Base-by-base conservation (phyloP, 768 basidiomycete species). In the Amanita phalloides region DNA sequence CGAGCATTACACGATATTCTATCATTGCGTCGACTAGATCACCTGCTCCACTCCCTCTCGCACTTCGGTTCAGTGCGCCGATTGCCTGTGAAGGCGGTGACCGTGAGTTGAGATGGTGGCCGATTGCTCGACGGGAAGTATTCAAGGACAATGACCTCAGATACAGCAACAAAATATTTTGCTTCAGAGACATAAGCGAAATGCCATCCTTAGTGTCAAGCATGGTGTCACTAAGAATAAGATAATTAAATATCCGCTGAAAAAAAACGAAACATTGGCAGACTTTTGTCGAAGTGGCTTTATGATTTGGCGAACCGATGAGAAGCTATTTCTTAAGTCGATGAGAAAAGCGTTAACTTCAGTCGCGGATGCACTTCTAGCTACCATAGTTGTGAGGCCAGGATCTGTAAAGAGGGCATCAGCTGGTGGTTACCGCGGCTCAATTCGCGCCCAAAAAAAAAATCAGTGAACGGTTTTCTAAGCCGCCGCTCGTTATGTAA, bases 181-280 rank as follows among this genome's bases (percentile, higher is more conserved):
- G 86, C 68, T 96, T 94, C 46, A 93, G 68, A 9, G 90, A 87
- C 21, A 99, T 73, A 4, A 99, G 74, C 0, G 96, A 97, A 55
- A 99, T 90, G 36, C 96, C 96, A 28, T 89, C 77, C 59, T 73
- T 76, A 9, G 74, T 77, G 55, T 86, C 74, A 17, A 74, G 64
- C 44, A 56, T 45, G 60, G 54, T 57, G 69, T 55, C 45, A 48
- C 60, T 58, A 48, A 44, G 47, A 49, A 53, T 45, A 52, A 59
- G 54, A 44, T 43, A 48, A 39, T 35, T 30, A 45, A 39, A 3
- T 44, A 4, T 33, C 6, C 21, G 10, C 35, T 9, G 45, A 28
- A 47, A 46, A 39, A 39, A 37, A 52, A 43, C 44, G 33, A 58
- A 37, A 54, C 21, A 41, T 51, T 20, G 49, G 63, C 75, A 55